Evolutionary conservation across 2,329 filamentous ascomycete genomes (phyloP).

Genomic region (Colletotrichum abscissum): DNA sequence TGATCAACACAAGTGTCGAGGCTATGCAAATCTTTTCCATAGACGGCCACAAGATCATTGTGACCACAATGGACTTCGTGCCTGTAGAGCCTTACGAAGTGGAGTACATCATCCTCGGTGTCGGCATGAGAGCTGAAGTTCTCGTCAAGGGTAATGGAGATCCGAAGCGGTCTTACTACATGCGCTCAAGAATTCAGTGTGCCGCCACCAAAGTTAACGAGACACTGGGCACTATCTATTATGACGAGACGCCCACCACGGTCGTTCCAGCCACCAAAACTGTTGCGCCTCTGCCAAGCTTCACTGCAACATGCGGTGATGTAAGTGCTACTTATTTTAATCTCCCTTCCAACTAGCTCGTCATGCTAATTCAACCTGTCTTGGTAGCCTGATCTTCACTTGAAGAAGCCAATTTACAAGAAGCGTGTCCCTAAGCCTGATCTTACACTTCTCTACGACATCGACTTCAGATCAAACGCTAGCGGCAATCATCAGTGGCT

Average conservation of each 20-base stretch:
- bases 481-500: conserved; percentile 20
- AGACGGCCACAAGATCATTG: conserved; percentile 23
- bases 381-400: neutral
- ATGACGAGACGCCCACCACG: neutral
- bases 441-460: conserved; percentile 7
- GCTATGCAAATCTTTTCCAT: conserved; percentile 32
- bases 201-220: conserved; percentile 7
- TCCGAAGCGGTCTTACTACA: conserved; percentile 10
- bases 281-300: neutral
- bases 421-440: conserved; percentile 18
- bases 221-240: conserved; percentile 7
- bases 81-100: conserved; percentile 32
- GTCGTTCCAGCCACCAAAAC: neutral
- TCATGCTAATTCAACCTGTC: neutral
- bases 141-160: conserved; percentile 23
- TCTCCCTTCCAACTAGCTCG: rapidly evolving
- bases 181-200: conserved; percentile 22
- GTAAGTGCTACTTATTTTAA: neutral
- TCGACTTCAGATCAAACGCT: conserved; percentile 13
- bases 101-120: conserved; percentile 17
- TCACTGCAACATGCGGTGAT: conserved; percentile 8
- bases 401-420: conserved; percentile 24
- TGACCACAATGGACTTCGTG: conserved; percentile 22
- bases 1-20: conserved; percentile 33
- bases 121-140: conserved; percentile 25